Base-by-base conservation (phyloP, 2,329 filamentous ascomycete genomes). In the Phialocephala sp. region DNA sequence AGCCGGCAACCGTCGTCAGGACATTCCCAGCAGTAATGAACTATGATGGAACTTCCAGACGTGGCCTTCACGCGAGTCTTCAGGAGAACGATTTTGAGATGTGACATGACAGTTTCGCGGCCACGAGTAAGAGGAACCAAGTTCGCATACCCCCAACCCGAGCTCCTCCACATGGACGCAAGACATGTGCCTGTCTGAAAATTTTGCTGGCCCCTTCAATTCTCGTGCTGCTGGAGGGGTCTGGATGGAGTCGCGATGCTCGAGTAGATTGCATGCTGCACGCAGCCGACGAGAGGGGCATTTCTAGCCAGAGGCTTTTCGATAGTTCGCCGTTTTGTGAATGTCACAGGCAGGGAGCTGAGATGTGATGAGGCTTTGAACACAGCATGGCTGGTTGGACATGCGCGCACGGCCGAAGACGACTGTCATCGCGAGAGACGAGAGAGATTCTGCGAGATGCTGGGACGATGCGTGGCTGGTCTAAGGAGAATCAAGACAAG, bases 11-110 rank as follows among this genome's bases (percentile, higher is more conserved):
- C 9, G 35, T 18, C 22, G 43, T 8, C 15, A 15, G 15, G 50
- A 54, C 50, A 54, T 54, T 18, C 45, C 50, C 22, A 54, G 50
- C 24, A 54, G 35, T 27, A 54, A 54, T 35, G 50, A 54, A 54
- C 39, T 37, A 57, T 57, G 55, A 37, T 57, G 55, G 39, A 57
- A 57, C 32, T 32, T 54, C 24, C 14, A 18, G 55, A 37, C 55
- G 55, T 57, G 55, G 55, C 32, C 36, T 39, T 57, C 55, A 57
- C 55, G 55, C 15, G 32, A 22, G 4, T 57, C 14, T 37, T 39
- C 32, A 39, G 18, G 24, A 39, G 36, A 24, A n/a, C 6, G 18
- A 37, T 41, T 57, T 24, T 35, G 50, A 54, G 20, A 45, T 54
- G 50, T 50, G 58, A 50, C 36, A 8, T 18, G 22, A 20, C 27